Evolutionary conservation across 495 filamentous ascomycete genomes (phyloP).

Genomic region (Parmelia sp.): DNA sequence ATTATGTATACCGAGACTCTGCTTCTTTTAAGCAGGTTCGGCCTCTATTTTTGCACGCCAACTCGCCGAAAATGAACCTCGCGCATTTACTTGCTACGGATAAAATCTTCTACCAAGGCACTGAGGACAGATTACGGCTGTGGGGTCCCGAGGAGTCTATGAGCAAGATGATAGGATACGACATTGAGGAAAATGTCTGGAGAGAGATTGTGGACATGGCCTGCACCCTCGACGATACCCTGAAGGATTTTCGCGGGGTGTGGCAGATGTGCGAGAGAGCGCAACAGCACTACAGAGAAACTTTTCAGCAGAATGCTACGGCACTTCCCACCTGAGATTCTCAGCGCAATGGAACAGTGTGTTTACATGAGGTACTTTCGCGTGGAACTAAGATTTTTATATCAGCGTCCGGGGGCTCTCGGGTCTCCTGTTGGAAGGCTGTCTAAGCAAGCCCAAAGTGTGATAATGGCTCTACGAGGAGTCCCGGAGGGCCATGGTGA

Average conservation of each 20-base stretch:
- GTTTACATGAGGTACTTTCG: no score
- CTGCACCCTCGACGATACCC: constrained; percentile 23
- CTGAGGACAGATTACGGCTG: constrained; percentile 25
- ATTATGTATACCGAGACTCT: constrained; percentile 21
- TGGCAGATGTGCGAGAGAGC: constrained; percentile 17
- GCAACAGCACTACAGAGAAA: constrained; percentile 8
- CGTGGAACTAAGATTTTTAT: no score
- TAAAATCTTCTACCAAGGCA: constrained; percentile 26
- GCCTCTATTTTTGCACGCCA: constrained; percentile 32
- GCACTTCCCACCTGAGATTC: not conserved
- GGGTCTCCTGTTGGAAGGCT: no score
- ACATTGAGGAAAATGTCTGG: constrained; percentile 36
- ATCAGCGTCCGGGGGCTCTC: no score
- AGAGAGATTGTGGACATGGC: constrained; percentile 27
- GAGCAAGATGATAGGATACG: constrained; percentile 28
- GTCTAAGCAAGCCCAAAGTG: no score
- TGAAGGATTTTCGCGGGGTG: constrained; percentile 19
- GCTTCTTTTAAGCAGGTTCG: constrained; percentile 13
- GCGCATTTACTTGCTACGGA: constrained; percentile 24
- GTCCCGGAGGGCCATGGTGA: no score
- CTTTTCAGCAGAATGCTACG: constrained; percentile 6
- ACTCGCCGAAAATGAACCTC: constrained; percentile 35
- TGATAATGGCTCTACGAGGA: no score
- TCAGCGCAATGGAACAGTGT: not conserved
- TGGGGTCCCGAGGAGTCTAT: constrained; percentile 43